These are phyloP conservation scores for Pseudopyricularia javanii DNA, from an alignment of 2,329 filamentous ascomycete species.

Conservation along the genomic window DNA sequence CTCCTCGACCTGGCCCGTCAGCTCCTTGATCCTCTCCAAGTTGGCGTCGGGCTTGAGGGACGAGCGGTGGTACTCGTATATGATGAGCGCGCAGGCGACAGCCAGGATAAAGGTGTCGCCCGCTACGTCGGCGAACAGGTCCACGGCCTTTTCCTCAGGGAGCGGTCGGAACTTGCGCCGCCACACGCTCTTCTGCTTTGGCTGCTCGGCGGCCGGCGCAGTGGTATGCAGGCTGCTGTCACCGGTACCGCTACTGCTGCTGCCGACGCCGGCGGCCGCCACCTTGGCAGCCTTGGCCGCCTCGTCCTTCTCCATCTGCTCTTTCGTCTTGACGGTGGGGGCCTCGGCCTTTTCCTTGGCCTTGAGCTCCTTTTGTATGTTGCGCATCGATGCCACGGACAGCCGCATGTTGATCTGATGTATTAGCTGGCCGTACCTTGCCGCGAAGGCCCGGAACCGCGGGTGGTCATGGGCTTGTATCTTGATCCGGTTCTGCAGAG, in stretches of 20 bases:
- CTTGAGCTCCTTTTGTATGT: slow-evolving; percentile 41
- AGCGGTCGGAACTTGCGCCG: slow-evolving; percentile 47
- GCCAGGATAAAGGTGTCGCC: slow-evolving; percentile 51
- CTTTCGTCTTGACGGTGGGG: slow-evolving; percentile 53
- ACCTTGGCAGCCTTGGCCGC: slow-evolving; percentile 31
- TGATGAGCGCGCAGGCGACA: slow-evolving; percentile 42
- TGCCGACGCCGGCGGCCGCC: slow-evolving; percentile 6
- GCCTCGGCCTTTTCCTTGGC: slow-evolving; percentile 51
- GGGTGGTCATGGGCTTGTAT: slow-evolving; percentile 52
- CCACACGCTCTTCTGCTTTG: slow-evolving; percentile 36
- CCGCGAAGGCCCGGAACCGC: slow-evolving; percentile 46
- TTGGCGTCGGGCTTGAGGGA: slow-evolving; percentile 49
- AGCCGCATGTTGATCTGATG: slow-evolving; percentile 57
- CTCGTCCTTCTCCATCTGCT: slow-evolving; percentile 43
- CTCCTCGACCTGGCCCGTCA: slow-evolving; percentile 34
- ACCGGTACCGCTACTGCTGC: too few species aligned
- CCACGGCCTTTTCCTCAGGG: slow-evolving; percentile 53
- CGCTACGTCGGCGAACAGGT: slow-evolving; percentile 53
- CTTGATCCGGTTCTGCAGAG: slow-evolving; percentile 51
- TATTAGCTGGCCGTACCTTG: slow-evolving; percentile 48
- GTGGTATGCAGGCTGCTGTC: too few species aligned
- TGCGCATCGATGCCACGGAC: slow-evolving; percentile 45
- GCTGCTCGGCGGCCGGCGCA: too few species aligned
- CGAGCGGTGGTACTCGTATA: slow-evolving; percentile 49
- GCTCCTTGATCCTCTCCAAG: slow-evolving; percentile 36